Evolutionary conservation across 164 flowering plant species (phyloP).

Genomic region (Tetrastigma voinierianum): DNA sequence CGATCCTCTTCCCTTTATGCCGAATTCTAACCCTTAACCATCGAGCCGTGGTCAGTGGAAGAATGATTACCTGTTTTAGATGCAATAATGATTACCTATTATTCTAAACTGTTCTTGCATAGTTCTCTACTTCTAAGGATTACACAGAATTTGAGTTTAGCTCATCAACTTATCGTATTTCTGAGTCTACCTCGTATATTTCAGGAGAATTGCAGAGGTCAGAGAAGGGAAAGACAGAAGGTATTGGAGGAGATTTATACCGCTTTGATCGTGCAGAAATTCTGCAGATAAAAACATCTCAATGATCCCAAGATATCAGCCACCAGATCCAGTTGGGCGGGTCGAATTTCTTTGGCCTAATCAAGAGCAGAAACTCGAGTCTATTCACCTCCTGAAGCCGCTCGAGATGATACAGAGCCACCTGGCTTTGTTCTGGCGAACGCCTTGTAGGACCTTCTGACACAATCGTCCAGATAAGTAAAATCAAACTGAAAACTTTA

Average conservation of each 20-base stretch:
- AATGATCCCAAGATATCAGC: constrained; percentile 70
- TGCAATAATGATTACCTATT: too few relatives aligned
- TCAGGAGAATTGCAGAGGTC: constrained; percentile 92
- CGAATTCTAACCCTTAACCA: too few relatives aligned
- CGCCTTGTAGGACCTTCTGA: constrained; percentile 67
- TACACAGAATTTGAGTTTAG: too few relatives aligned
- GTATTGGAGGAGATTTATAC: constrained; percentile 80
- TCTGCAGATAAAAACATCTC: constrained; percentile 58
- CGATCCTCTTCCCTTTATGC: too few relatives aligned
- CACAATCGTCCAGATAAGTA: constrained; percentile 64
- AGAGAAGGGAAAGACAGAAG: constrained; percentile 69
- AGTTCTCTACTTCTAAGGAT: not conserved
- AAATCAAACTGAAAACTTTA: constrained; percentile 90
- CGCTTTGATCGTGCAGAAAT: constrained; percentile 74
- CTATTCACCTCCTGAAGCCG: constrained; percentile 82
- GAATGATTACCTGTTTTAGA: too few relatives aligned
- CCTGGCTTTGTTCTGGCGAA: constrained; percentile 72
- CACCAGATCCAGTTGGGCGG: constrained; percentile 62
- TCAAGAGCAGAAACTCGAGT: constrained; percentile 75
- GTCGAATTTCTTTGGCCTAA: constrained; percentile 90
- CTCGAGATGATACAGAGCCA: constrained; percentile 90
- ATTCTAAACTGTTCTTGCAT: not conserved
- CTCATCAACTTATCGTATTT: not conserved
- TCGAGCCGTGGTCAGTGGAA: too few relatives aligned
- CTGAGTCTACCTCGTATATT: constrained; percentile 2